Base-by-base conservation (phyloP, 352 stramenopile genomes). In the Pythium chondricola region DNA sequence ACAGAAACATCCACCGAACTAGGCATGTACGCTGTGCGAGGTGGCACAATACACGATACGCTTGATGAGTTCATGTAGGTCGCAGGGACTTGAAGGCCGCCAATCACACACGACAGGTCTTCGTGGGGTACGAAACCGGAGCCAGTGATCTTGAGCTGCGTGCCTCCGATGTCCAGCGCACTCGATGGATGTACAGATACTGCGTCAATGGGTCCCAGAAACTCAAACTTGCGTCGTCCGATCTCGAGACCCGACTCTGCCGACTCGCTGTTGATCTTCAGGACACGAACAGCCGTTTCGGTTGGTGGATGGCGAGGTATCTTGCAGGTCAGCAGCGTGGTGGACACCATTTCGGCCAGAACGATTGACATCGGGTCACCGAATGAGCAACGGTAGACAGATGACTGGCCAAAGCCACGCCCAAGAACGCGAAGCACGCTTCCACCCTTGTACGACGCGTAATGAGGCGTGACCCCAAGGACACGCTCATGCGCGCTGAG, bases 121-220 rank as follows among this genome's bases (percentile, higher is more conserved):
- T 35, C 39, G 37, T 64, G 56, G 17, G 26, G 4, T n/a, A 56
- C 30, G 36, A 67, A 64, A 8, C 48, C 49, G 38, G 38, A 52
- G 17, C 54, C 57, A 8, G 6, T 35, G 29, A 65, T 21, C 2
- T 43, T 6, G 3, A 65, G 20, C 2, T 6, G 11, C 13, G 55
- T 56, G 16, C 44, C 55, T 2, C 58, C 58, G 14, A 14, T 37
- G 3, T 57, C 32, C 1, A 61, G 41, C 13, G 52, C 58, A 7
- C 25, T 36, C n/a, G 6, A 4, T 9, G 58, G 58, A 3, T 21
- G 3, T 0, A 63, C 13, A 0, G 11, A 4, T 5, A 42, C 8
- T 11, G 39, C 31, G 2, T 56, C 58, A 2, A 53, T 46, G 6
- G 47, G 48, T 10, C 55, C 55, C 17, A 63, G 24, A 17, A 63